Conservation (phyloP, 2,329 filamentous ascomycete species). For the Sporothrix humicola region DNA sequence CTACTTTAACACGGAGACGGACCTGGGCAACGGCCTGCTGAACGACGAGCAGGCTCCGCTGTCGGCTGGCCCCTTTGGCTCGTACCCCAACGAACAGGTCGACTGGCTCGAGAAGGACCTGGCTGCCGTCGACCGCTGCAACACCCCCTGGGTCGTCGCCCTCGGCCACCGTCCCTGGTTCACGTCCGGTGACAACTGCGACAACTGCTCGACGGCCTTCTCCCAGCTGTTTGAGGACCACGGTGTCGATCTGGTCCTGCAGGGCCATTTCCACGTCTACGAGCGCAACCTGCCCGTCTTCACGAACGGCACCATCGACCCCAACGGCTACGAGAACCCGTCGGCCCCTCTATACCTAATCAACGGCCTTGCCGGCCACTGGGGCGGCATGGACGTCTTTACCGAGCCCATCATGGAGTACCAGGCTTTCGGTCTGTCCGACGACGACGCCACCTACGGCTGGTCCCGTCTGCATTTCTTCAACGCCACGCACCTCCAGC, state of each 20-base stretch:
- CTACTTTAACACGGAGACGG: conserved; percentile 36
- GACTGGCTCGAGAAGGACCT: conserved; percentile 54
- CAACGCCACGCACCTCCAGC: conserved; percentile 49
- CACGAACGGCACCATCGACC: conserved; percentile 33
- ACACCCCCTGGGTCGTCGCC: conserved; percentile 57
- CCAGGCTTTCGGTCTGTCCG: conserved; percentile 42
- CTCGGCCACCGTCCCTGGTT: conserved; percentile 59
- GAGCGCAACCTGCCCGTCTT: conserved; percentile 40
- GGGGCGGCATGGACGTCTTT: conserved; percentile 41
- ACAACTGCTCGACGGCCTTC: conserved; percentile 32
- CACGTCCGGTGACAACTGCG: conserved; percentile 36
- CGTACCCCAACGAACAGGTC: conserved; percentile 28
- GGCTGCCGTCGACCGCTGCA: conserved; percentile 50
- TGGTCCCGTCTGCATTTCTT: conserved; percentile 50
- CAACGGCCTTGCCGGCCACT: conserved; percentile 41
- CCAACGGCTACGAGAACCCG: conserved; percentile 40
- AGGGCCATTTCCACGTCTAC: conserved; percentile 39
- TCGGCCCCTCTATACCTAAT: conserved; percentile 40
- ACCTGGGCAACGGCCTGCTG: conserved; percentile 34
- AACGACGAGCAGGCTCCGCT: conserved; percentile 31
- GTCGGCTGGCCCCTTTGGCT: conserved; percentile 24
- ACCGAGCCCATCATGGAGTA: conserved; percentile 32
- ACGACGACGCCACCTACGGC: conserved; percentile 45
- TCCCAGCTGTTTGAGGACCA: conserved; percentile 33
- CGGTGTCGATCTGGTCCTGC: conserved; percentile 37